A percentile compares a stretch with the other conserved stretches of the same genome.
phyloP scores from a whole-genome alignment of 352 stramenopile species.

The Phytophthora sansomeana region DNA sequence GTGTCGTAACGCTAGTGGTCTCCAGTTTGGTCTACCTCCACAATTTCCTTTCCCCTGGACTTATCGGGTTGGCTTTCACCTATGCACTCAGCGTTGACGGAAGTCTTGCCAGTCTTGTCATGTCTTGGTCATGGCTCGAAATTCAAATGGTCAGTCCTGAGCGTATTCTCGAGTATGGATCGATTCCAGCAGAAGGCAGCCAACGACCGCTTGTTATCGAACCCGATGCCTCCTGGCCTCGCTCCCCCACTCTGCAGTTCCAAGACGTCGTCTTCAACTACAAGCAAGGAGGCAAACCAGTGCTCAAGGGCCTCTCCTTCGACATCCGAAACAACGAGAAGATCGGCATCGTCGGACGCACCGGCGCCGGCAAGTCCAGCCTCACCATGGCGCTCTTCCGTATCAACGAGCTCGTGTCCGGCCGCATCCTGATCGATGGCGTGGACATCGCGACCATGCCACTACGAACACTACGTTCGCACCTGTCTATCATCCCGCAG shows the following conservation, averaged over 20 bases:
- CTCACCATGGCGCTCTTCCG: conserved; percentile 89
- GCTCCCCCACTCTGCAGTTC: conserved; percentile 77
- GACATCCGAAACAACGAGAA: conserved; percentile 60
- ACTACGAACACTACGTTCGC: conserved; percentile 39
- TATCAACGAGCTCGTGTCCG: conserved; percentile 74
- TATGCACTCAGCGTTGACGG: conserved; percentile 88
- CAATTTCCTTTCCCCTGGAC: conserved; percentile 50
- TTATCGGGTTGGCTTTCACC: conserved; percentile 86
- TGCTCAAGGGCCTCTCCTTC: conserved; percentile 74
- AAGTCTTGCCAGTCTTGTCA: conserved; percentile 75
- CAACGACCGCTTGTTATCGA: conserved; percentile 27
- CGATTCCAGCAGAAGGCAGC: conserved; percentile 34
- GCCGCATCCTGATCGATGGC: conserved; percentile 55
- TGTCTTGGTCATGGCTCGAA: conserved; percentile 51
- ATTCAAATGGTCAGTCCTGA: conserved; percentile 69
- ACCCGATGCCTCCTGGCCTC: conserved; percentile 64
- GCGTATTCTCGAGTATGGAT: conserved; percentile 50
- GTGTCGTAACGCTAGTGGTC: conserved; percentile 46
- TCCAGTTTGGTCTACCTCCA: conserved; percentile 49
- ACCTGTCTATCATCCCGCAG: conserved; percentile 53
- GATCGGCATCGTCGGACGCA: conserved; percentile 90
- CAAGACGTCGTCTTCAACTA: conserved; percentile 87
- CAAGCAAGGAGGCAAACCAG: conserved; percentile 45
- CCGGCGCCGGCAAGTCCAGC: conserved; percentile 87
- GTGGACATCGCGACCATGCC: conserved; percentile 45